These are phyloP conservation scores for Austroboletus novae-zelandiae DNA, from an alignment of 1,284 basidiomycete species.

Conservation along the genomic window DNA sequence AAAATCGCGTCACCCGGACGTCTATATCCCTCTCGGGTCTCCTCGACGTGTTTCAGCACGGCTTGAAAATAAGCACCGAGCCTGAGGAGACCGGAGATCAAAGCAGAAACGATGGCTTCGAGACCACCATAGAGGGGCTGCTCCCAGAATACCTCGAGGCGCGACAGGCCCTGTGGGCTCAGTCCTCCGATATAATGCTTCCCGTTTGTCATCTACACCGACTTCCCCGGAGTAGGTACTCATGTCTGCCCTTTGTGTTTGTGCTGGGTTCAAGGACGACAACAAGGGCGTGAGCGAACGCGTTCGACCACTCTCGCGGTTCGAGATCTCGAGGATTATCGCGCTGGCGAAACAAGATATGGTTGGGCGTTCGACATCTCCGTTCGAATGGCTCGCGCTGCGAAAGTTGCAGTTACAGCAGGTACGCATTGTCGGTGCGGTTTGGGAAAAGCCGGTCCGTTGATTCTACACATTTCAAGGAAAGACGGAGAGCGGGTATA, in stretches of 20 bases:
- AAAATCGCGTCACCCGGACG: conserved; percentile 12
- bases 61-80: neutral
- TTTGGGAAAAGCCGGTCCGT: neutral
- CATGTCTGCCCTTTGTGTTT: neutral
- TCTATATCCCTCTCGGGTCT: conserved; percentile 19
- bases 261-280: conserved; percentile 11
- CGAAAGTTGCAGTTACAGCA: conserved; percentile 48
- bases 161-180: conserved; percentile 13
- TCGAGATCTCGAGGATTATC: conserved; percentile 24
- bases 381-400: conserved; percentile 37
- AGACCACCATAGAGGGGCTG: conserved; percentile 23
- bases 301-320: conserved; percentile 29
- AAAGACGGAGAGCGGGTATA: conserved; percentile 35
- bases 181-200: conserved; percentile 4
- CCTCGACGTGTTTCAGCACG: conserved; percentile 17
- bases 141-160: conserved; percentile 24
- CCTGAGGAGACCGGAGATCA: neutral
- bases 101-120: conserved; percentile 17
- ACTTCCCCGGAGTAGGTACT: neutral
- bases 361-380: conserved; percentile 13
- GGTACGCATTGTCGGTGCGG: conserved; percentile 30
- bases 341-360: conserved; percentile 8
- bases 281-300: conserved; percentile 10
- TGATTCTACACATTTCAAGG: conserved; percentile 24
- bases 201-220: conserved; percentile 9